Base-by-base conservation (phyloP, 495 filamentous ascomycete genomes). In the Barbatosphaeria neglecta region DNA sequence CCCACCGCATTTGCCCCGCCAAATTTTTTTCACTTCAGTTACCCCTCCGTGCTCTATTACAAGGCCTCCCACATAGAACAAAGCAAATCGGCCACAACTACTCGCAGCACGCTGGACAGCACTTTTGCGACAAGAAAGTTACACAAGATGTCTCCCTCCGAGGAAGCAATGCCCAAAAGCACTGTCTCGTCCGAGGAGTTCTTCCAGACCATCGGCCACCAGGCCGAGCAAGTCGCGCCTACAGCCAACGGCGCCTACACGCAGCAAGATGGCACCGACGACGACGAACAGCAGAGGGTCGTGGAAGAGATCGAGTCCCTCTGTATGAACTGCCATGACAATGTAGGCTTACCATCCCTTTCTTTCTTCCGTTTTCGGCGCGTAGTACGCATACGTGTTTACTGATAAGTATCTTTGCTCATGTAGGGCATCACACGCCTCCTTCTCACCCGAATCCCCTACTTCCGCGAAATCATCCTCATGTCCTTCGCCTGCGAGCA, bases 401-500 rank as follows among this genome's bases (percentile, higher is more conserved):
- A n/a, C n/a, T n/a, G n/a, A n/a, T n/a, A n/a, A n/a, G n/a, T n/a
- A n/a, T n/a, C n/a, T n/a, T n/a, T n/a, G n/a, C n/a, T n/a, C n/a
- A n/a, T n/a, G n/a, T n/a, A n/a, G 84, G 90, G 92, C 64, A 80
- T 64, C 0, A 98, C 92, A 9, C 79, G 85, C 41, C 73, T 98
- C 20, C 74, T 97, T 19, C 77, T 97, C 33, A 90, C 90, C 39
- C 78, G 81, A 41, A 94, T 99, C 18, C 93, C 92, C 18, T 96
- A 81, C 71, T 97, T 99, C 75, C 85, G 87, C 58, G 92, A 99
- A 61, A 79, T 97, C 49, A 87, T 99, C 50, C 76, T 99, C 52
- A 94, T 95, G 79, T 95, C 89, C 40, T 99, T 99, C 69, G 78
- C 78, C 49, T 99, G 92, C 67, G 76, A 83, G 1, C 77, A 95